Evolutionary conservation across 169 alveolate genomes (phyloP), one percentile per base, ranked within the genome.

Genomic region (Eimeria tenella): DNA sequence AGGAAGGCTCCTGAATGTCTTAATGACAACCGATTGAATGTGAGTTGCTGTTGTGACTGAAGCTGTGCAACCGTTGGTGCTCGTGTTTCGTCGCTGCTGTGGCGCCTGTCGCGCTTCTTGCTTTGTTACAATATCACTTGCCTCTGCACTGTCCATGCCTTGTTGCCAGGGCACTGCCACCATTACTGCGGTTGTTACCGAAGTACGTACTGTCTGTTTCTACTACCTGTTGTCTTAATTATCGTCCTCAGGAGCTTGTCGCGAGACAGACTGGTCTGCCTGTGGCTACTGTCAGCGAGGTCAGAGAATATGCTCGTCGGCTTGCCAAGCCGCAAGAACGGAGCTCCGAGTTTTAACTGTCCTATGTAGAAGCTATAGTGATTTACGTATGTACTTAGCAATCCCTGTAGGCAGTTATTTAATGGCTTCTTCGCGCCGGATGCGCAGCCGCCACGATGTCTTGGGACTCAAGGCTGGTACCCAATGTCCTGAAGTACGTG

Each of bases 231-330:
- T 6, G 10, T 31, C 42, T 31, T 31, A 31, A 31, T 31, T 31
- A 31, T 31, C 42, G 4, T 3, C n/a, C 52, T 75, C 91, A 84
- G 91, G 91, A 84, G 75, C 91, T 84, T 56, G 63, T 84, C 19
- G 91, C 91, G 56, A 75, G 91, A 25, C 68, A 79, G 62, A 84
- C 91, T 21, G 91, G 91, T 0, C 17, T 84, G 19, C 91, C 91
- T 23, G 7, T 84, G 52, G 65, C 73, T 5, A 62, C 58, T 42
- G 91, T 84, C 81, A 19, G 62, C 65, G 91, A 84, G 23, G 63
- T 84, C 58, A 60, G 91, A 42, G 56, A 75, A 52, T 75, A 75
- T 75, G 49, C 86, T 3, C 5, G 65, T 8, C 62, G 86, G 21
- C 86, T 75, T n/a, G 0, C 3, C n/a, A 75, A 75, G 7, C 86